Conservation (phyloP, 805 yeast genomes). For the Wickerhamiella bombiphila region DNA sequence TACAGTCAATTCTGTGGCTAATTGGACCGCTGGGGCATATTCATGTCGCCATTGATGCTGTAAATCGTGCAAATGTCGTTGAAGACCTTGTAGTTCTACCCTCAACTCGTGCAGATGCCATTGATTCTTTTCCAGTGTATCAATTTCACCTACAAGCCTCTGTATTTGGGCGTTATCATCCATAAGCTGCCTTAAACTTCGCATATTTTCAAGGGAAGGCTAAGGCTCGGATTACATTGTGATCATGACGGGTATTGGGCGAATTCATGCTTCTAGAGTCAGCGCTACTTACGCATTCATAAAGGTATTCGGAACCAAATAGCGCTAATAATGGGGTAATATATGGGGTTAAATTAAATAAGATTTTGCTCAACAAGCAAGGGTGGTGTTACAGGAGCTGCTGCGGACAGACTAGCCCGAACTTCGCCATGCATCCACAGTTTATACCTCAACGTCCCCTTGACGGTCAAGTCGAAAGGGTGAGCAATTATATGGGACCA, state of each 20-base stretch:
- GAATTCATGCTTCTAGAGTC: too few species aligned
- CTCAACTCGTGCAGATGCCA: conserved; percentile 4
- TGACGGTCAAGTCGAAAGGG: conserved; percentile 72
- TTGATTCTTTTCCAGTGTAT: conserved; percentile 5
- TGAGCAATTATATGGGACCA: conserved; percentile 65
- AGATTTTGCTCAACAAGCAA: not conserved
- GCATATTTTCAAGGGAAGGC: too few species aligned
- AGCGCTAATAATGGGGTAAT: conserved; percentile 1
- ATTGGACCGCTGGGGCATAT: conserved; percentile 10
- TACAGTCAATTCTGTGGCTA: conserved; percentile 5
- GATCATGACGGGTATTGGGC: too few species aligned
- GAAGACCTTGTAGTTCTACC: conserved; percentile 3
- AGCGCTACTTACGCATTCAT: too few species aligned
- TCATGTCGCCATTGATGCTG: conserved; percentile 3
- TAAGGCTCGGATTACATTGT: too few species aligned
- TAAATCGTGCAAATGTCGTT: not conserved
- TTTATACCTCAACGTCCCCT: conserved; percentile 69
- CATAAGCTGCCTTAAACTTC: conserved; percentile 5
- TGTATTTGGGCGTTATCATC: conserved; percentile 7
- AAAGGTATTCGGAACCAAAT: too few species aligned
- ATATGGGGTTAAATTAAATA: not conserved
- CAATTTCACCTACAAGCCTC: conserved; percentile 5
- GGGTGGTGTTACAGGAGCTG: conserved; percentile 3
- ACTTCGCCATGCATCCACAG: conserved; percentile 39
- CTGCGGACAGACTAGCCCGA: conserved; percentile 16